A percentile compares a stretch with the other conserved stretches of the same genome.
These are phyloP conservation scores for Fusarium vanettenii DNA, from an alignment of 2,329 filamentous ascomycete species.

Conservation along the genomic window DNA sequence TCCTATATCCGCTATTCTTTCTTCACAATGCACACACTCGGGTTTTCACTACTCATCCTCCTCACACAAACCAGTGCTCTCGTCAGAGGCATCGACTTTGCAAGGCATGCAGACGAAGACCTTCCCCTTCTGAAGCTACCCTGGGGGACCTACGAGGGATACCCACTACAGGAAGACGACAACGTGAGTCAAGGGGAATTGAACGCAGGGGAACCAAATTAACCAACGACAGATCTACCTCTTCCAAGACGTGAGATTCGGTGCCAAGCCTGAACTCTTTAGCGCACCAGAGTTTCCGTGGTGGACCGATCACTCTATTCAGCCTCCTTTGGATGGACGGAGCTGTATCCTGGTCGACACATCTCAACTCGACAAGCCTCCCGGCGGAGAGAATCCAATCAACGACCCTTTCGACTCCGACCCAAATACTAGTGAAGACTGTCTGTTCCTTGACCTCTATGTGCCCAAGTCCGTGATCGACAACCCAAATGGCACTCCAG, in stretches of 20 bases:
- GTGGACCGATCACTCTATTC: not conserved
- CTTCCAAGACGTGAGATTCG: not conserved
- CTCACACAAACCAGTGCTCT: not conserved
- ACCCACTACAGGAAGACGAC: rapidly evolving
- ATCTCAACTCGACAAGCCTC: not conserved
- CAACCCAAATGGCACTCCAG: not conserved
- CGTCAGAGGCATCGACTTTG: not conserved
- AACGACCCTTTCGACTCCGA: not conserved
- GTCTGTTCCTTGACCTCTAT: not conserved
- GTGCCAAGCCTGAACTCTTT: not conserved
- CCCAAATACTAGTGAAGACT: not conserved
- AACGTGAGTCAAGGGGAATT: not conserved
- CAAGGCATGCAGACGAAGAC: rapidly evolving
- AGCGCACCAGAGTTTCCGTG: not conserved
- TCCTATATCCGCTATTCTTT: not conserved
- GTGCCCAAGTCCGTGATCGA: not conserved
- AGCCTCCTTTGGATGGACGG: not conserved
- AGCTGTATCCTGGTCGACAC: not conserved
- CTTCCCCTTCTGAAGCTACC: not conserved
- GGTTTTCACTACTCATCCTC: not conserved
- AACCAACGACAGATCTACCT: not conserved
- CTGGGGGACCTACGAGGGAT: not conserved
- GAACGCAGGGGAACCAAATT: rapidly evolving
- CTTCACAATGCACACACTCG: not conserved
- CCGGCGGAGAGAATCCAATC: not conserved